Percentiles rank a stretch among this genome's conserved stretches.
phyloP scores from a whole-genome alignment of 2,329 filamentous ascomycete species.

The Talaromyces sp. region DNA sequence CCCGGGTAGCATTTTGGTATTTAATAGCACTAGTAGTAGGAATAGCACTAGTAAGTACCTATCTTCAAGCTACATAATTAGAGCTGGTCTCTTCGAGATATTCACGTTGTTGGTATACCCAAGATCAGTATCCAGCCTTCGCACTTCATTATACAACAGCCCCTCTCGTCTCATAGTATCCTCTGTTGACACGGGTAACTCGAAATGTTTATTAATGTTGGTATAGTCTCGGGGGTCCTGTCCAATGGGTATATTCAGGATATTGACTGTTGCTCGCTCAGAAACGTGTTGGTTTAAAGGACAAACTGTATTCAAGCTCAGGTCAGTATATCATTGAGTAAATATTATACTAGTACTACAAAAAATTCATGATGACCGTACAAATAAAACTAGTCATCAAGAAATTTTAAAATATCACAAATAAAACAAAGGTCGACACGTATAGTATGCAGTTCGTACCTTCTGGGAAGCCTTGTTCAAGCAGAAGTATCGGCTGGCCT shows the following conservation, averaged over 20 bases:
- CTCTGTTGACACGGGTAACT: constrained; percentile 18
- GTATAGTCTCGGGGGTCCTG: constrained; percentile 8
- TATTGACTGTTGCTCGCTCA: constrained; percentile 23
- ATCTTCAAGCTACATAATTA: too few relatives aligned
- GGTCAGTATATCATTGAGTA: too few relatives aligned
- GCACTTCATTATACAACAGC: background rate
- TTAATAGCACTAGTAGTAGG: too few relatives aligned
- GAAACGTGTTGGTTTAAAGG: constrained; percentile 3
- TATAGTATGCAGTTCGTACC: constrained; percentile 17
- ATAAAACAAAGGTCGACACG: too few relatives aligned
- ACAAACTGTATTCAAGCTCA: constrained; percentile 1
- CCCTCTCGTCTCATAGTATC: background rate
- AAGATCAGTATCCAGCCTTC: background rate
- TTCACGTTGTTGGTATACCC: too few relatives aligned
- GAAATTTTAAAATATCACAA: too few relatives aligned
- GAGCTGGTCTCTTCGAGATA: too few relatives aligned
- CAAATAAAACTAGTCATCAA: too few relatives aligned
- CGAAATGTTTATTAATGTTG: constrained; percentile 22
- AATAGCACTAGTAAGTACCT: too few relatives aligned
- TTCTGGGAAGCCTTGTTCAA: constrained; percentile 2
- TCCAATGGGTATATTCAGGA: constrained; percentile 17
- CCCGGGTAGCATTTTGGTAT: too few relatives aligned
- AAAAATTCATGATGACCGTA: background rate
- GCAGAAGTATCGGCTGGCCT: constrained; percentile 14
- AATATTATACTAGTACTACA: background rate